Evolutionary conservation across 805 yeast species (phyloP).

Genomic region (Metschnikowia continentalis): DNA sequence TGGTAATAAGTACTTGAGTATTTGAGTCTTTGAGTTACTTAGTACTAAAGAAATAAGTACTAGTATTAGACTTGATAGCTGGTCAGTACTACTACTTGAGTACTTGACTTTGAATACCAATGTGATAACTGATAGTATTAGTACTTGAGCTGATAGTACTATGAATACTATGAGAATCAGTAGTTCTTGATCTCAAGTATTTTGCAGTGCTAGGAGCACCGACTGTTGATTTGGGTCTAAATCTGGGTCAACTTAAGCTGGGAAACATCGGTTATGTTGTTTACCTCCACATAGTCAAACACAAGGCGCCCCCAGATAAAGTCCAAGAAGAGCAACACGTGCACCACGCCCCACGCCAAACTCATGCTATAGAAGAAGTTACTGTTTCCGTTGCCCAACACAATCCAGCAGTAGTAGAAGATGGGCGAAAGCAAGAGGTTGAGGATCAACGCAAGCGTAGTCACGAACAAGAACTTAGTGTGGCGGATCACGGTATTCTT

Average conservation of each 20-base stretch:
- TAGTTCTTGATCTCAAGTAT: too few species aligned
- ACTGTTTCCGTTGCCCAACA: conserved; percentile 89
- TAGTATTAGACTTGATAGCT: too few species aligned
- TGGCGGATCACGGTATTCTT: conserved; percentile 44
- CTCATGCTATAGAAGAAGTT: conserved; percentile 95
- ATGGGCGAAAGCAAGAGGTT: conserved; percentile 74
- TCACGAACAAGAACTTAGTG: conserved; percentile 43
- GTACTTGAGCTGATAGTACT: too few species aligned
- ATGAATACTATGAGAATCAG: too few species aligned
- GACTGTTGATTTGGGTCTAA: conserved; percentile 3
- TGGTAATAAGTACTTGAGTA: too few species aligned
- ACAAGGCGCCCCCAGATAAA: conserved; percentile 77
- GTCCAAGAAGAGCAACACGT: conserved; percentile 67
- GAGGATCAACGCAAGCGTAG: conserved; percentile 44
- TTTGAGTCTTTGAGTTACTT: too few species aligned
- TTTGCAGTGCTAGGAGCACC: too few species aligned
- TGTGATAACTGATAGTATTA: too few species aligned
- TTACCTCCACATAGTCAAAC: conserved; percentile 49
- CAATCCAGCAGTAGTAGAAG: conserved; percentile 92
- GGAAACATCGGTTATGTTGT: conserved; percentile 32
- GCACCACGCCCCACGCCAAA: conserved; percentile 68
- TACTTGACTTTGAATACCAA: too few species aligned
- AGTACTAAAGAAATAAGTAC: too few species aligned
- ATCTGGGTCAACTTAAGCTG: conserved; percentile 49
- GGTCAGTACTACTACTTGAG: too few species aligned